Evolutionary conservation across 768 basidiomycete genomes (phyloP).

Genomic region (Obba rivulosa): DNA sequence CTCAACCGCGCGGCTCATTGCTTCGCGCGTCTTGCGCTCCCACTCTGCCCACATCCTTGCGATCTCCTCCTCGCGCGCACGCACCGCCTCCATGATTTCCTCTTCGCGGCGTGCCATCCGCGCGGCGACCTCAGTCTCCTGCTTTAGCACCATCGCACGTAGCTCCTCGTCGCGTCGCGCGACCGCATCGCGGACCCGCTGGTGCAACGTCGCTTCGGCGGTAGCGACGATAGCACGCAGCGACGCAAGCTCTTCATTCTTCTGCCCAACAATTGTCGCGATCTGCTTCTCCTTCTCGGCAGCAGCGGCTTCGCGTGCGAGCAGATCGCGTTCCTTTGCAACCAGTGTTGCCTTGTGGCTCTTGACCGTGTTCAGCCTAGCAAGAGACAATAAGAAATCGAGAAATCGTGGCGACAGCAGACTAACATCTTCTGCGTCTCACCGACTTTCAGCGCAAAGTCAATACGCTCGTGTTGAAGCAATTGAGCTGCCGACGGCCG

Average conservation of each 20-base stretch:
- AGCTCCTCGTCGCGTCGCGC: slow-evolving; percentile 64
- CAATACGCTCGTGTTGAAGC: slow-evolving; percentile 73
- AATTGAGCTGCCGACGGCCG: slow-evolving; percentile 78
- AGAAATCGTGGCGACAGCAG: background rate
- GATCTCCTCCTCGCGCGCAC: slow-evolving; percentile 58
- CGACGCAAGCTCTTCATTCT: slow-evolving; percentile 53
- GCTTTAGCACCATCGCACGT: slow-evolving; percentile 53
- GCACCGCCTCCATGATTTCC: slow-evolving; percentile 66
- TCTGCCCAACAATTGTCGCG: slow-evolving; percentile 40
- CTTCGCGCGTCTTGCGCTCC: slow-evolving; percentile 31
- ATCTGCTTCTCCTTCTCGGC: slow-evolving; percentile 53
- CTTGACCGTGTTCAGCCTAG: slow-evolving; percentile 63
- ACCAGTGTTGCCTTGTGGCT: slow-evolving; percentile 49
- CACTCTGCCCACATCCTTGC: slow-evolving; percentile 59
- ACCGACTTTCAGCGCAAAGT: slow-evolving; percentile 62
- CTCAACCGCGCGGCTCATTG: slow-evolving; percentile 30
- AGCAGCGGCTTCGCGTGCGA: slow-evolving; percentile 49
- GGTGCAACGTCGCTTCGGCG: slow-evolving; percentile 34
- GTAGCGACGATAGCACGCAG: slow-evolving; percentile 36
- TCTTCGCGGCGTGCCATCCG: slow-evolving; percentile 65
- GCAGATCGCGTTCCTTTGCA: slow-evolving; percentile 61
- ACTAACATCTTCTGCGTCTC: slow-evolving; percentile 77
- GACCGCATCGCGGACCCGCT: slow-evolving; percentile 47
- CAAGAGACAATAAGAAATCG: background rate
- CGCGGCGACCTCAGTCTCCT: slow-evolving; percentile 64